Evolutionary conservation across 352 stramenopile species (phyloP), one percentile per base, ranked within the genome.

Genomic region (Phytophthora nicotianae): DNA sequence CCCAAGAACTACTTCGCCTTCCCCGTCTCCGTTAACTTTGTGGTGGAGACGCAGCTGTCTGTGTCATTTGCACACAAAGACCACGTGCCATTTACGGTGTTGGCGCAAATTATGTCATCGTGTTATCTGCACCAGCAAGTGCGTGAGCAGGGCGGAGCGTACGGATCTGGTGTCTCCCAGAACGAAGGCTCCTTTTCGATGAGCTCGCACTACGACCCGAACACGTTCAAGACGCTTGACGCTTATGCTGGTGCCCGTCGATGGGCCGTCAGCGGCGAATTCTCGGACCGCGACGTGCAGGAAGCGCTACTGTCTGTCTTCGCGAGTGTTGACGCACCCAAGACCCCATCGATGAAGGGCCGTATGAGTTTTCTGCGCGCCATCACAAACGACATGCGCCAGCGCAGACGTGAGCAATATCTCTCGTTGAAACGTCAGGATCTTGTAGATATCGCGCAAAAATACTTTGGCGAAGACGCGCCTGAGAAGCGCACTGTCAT

Each of bases 141-240:
- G 47, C 82, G 86, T 35, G 86, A 95, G 38, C 74, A 91, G 33
- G 86, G 86, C 20, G 86, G 86, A 45, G 86, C 86, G 3, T 95
- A 95, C 66, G 86, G 86, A 50, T 86, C 77, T 38, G 75, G 74
- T 10, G 84, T 89, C 24, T 79, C 77, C 10, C 81, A 91, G 62
- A 83, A 79, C 29, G 86, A 95, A 66, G 86, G 86, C 13, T 77
- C 81, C n/a, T 89, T 95, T 59, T 77, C 81, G 27, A 75, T 95
- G 64, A 90, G 75, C 64, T 95, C 86, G 40, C 83, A 93, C 68
- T 95, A 91, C 67, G 86, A 95, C 49, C 86, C 86, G 8, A 91
- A 95, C 75, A 93, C 84, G 50, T 78, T 77, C 50, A 74, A 84
- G 69, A 95, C 86, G 50, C 74, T 95, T 16, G 73, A 88, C 4